phyloP scores from a whole-genome alignment of 768 basidiomycete species.

The Dacryopinax primogenitus region DNA sequence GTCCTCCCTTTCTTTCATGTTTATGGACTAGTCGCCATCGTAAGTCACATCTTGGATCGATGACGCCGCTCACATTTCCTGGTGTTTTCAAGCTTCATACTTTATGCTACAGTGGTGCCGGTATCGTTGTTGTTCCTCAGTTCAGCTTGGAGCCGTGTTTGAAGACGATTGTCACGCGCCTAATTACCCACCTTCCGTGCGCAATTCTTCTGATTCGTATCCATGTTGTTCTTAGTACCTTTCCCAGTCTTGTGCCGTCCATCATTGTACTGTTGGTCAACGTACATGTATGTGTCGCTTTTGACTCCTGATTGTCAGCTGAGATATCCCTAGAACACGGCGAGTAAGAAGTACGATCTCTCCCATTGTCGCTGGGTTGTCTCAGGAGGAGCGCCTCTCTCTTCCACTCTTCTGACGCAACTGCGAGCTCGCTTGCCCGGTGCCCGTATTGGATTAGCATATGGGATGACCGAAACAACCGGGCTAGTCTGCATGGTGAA shows the following conservation, averaged over 20 bases:
- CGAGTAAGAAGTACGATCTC: conserved; percentile 38
- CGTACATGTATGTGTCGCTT: conserved; percentile 20
- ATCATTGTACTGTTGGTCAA: background rate
- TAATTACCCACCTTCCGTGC: conserved; percentile 37
- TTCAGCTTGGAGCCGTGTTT: conserved; percentile 48
- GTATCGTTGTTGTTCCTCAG: conserved; percentile 39
- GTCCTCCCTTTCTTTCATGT: too few relatives aligned
- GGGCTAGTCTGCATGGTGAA: conserved; percentile 30
- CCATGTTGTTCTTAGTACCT: background rate
- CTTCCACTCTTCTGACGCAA: conserved; percentile 39
- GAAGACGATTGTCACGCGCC: conserved; percentile 43
- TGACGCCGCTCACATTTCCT: too few relatives aligned
- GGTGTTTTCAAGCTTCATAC: too few relatives aligned
- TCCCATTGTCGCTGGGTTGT: conserved; percentile 35
- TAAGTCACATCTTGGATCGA: too few relatives aligned
- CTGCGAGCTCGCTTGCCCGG: conserved; percentile 31
- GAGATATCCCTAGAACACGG: conserved; percentile 21
- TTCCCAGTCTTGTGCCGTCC: background rate
- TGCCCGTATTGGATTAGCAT: conserved; percentile 33
- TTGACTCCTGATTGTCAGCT: conserved; percentile 51
- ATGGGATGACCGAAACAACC: conserved; percentile 52
- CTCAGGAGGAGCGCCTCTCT: conserved; percentile 57
- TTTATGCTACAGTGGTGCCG: conserved; percentile 34
- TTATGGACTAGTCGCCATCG: too few relatives aligned
- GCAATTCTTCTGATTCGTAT: conserved; percentile 37